Base-by-base conservation (phyloP, 2,329 filamentous ascomycete genomes). In the Beauveria scarabaeidicola region DNA sequence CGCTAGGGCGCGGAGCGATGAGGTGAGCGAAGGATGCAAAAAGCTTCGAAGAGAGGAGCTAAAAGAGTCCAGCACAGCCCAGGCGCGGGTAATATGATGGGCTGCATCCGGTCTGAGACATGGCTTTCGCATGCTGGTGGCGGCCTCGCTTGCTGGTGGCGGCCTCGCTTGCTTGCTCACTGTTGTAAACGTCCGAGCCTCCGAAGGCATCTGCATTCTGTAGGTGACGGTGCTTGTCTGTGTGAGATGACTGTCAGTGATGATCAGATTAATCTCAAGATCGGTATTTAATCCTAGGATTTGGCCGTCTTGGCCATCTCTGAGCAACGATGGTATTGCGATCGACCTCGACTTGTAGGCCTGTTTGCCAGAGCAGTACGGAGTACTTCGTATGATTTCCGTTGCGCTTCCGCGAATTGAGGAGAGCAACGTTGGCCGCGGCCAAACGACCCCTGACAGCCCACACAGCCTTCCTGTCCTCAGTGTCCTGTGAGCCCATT, bases 101-200 rank as follows among this genome's bases (percentile, higher is more conserved):
- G n/a, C 23, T 43, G 38, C 46, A 25, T 51, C 55, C 38, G 43
- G 54, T 43, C 36, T 46, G 32, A 58, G 54, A 58, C 54, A 51
- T 44, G 21, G 38, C 52, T 32, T 43, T 46, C 11, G 36, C 23
- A 4, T 46, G 27, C 51, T 41, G 21, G 29, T 41, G 46, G 44
- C 25, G 51, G 21, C 23, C 15, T 53, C n/a, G 29, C 29, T 29
- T 25, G 19, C 6, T 44, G 7, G 41, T 46, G 21, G n/a, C 10
- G 41, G 6, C 32, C 32, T 44, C 15, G n/a, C n/a, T 9, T 9
- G n/a, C 41, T 44, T 27, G 11, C 41, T 47, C 53, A 36, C 23
- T 25, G 15, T 15, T 40, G 8, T 38, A 21, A 32, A n/a, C 11
- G 32, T 52, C 25, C 32, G 15, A 52, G 21, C 32, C 5, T 36